These are phyloP conservation scores for Aspergillus sp. DNA, from an alignment of 2,329 filamentous ascomycete genomes.

Conservation along the genomic window DNA sequence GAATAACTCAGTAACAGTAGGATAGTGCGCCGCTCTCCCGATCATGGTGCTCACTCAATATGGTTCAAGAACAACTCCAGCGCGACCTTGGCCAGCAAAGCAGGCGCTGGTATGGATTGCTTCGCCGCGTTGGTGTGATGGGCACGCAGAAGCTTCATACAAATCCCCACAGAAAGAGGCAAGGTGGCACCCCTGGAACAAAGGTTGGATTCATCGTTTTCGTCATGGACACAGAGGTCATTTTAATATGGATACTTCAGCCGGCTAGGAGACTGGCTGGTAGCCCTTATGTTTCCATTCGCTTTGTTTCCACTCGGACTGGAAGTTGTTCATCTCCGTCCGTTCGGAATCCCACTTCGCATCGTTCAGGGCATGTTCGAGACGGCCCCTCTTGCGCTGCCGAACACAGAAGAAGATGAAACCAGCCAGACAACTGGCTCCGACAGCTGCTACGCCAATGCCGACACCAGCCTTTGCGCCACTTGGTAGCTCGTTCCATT, in stretches of 20 bases:
- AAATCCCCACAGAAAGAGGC: constrained; percentile 10
- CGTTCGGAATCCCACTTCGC: constrained; percentile 46
- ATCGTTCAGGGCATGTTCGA: constrained; percentile 51
- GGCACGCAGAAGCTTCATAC: constrained; percentile 2
- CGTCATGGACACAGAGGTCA: constrained; percentile 12
- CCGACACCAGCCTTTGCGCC: constrained; percentile 53
- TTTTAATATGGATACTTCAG: constrained; percentile 3
- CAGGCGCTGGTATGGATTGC: constrained; percentile 15
- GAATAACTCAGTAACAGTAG: neutral
- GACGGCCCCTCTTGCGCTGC: constrained; percentile 53
- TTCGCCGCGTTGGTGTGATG: constrained; percentile 5
- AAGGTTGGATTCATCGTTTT: constrained; percentile 12
- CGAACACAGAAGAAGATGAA: constrained; percentile 52
- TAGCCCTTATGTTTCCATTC: constrained; percentile 36
- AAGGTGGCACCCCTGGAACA: constrained; percentile 6
- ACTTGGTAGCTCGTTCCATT: constrained; percentile 47
- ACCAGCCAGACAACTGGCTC: constrained; percentile 34
- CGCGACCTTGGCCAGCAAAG: constrained; percentile 24
- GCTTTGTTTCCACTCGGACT: constrained; percentile 41
- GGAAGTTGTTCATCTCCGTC: constrained; percentile 41
- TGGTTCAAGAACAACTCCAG: constrained; percentile 7
- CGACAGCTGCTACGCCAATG: constrained; percentile 39
- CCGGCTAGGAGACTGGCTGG: constrained; percentile 25
- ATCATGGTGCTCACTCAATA: constrained; percentile 7
- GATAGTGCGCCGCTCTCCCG: neutral